Percentiles rank a stretch among this genome's conserved stretches.
Evolutionary conservation across 202 grass and related monocot genomes (phyloP).

Genomic region (Zizania palustris): DNA sequence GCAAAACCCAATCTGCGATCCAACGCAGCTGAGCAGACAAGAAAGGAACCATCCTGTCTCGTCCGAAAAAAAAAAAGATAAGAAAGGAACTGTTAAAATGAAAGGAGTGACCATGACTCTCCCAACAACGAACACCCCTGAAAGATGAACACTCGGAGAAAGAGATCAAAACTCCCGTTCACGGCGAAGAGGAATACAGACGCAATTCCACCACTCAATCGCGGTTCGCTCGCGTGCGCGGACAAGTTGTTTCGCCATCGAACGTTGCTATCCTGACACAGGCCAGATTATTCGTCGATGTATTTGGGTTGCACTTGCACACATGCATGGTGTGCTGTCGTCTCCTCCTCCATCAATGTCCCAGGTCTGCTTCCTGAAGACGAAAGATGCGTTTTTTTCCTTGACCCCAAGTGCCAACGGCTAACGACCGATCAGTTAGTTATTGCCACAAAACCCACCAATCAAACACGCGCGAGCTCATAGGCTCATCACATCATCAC

Average conservation of each 20-base stretch:
- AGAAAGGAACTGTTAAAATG: not conserved
- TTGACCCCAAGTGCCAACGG: not conserved
- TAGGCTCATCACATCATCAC: not conserved
- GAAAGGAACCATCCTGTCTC: no score
- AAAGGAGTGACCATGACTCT: conserved; percentile 8
- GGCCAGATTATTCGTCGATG: conserved; percentile 2
- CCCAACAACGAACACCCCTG: not conserved
- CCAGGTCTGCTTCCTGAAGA: not conserved
- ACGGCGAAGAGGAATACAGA: conserved; percentile 4
- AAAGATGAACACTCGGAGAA: not conserved
- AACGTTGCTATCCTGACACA: conserved; percentile 32
- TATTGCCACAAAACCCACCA: conserved; percentile 29
- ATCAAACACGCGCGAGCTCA: not conserved
- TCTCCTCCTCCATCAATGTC: conserved; percentile 26
- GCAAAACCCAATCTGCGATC: no score
- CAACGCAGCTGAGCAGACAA: no score
- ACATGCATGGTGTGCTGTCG: not conserved
- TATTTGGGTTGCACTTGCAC: not conserved
- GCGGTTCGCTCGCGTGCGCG: no score
- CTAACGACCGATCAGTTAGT: conserved; percentile 33
- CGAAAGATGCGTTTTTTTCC: not conserved
- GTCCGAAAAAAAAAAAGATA: no score
- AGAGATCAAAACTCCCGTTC: not conserved
- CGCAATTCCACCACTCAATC: not conserved
- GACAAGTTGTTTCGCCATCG: conserved; percentile 3